Conservation (phyloP, 1,284 basidiomycete genomes). For the Vanrija sp. region DNA sequence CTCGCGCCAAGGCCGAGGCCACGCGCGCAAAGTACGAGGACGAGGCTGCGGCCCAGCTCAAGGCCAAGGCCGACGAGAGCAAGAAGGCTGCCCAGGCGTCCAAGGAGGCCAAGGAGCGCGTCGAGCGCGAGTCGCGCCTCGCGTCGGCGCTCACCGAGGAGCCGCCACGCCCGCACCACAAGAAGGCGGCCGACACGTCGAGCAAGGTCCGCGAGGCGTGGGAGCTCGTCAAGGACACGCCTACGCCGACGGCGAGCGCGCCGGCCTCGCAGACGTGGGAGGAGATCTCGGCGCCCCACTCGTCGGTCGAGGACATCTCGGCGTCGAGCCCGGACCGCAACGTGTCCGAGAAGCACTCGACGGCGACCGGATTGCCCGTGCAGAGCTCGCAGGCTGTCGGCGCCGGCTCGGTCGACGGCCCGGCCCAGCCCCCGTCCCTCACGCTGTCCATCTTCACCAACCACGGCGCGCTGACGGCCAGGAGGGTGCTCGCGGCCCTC, state of each 20-base stretch:
- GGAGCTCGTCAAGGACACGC: slow-evolving; percentile 53
- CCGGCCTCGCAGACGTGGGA: slow-evolving; percentile 41
- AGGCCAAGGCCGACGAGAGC: slow-evolving; percentile 19
- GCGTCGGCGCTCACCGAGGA: slow-evolving; percentile 12
- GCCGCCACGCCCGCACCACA: slow-evolving; percentile 5
- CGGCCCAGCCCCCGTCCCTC: slow-evolving; percentile 50
- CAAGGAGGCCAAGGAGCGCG: slow-evolving; percentile 25
- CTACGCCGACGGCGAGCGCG: slow-evolving; percentile 33
- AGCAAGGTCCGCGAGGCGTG: slow-evolving; percentile 55
- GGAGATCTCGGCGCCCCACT: slow-evolving; percentile 32
- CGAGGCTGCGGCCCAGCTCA: slow-evolving; percentile 25
- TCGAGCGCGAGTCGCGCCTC: slow-evolving; percentile 10
- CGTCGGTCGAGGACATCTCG: slow-evolving; percentile 30
- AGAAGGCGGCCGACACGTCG: slow-evolving; percentile 2
- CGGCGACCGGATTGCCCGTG: slow-evolving; percentile 1
- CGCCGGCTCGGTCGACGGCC: slow-evolving; percentile 1
- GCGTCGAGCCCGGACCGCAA: slow-evolving; percentile 10
- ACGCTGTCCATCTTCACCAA: slow-evolving; percentile 78
- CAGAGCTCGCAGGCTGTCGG: neutral
- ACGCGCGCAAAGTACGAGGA: slow-evolving; percentile 68
- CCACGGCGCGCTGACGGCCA: slow-evolving; percentile 69
- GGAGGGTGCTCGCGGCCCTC: slow-evolving; percentile 72
- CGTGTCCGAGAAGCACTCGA: slow-evolving; percentile 6
- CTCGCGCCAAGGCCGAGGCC: slow-evolving; percentile 67
- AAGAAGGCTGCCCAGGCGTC: slow-evolving; percentile 19